Conservation (phyloP, 1,284 basidiomycete species). For the Sporisorium exsertum region DNA sequence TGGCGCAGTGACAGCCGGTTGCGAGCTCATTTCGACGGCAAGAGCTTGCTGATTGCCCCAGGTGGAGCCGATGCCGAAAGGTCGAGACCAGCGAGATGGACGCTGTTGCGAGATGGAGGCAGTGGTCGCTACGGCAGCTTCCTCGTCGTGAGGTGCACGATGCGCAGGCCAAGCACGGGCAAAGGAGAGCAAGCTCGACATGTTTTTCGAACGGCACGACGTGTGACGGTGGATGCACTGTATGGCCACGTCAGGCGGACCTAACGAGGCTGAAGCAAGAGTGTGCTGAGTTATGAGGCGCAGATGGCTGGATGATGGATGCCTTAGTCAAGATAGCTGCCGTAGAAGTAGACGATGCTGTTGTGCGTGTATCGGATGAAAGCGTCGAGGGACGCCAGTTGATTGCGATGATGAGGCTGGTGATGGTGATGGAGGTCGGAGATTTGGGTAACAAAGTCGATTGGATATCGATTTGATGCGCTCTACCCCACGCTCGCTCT, state of each 20-base stretch:
- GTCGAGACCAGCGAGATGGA: slow-evolving; percentile 21
- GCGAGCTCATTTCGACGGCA: slow-evolving; percentile 30
- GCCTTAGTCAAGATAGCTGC: too few relatives aligned
- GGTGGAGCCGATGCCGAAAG: slow-evolving; percentile 18
- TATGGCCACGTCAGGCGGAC: not conserved
- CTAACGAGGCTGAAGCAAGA: not conserved
- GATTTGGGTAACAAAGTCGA: not conserved
- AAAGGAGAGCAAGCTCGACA: slow-evolving; percentile 38
- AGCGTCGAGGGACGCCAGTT: not conserved
- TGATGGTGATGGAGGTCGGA: not conserved
- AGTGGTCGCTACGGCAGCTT: slow-evolving; percentile 18
- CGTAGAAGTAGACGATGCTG: not conserved
- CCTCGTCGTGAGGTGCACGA: slow-evolving; percentile 23
- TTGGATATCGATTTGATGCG: not conserved
- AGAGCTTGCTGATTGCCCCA: slow-evolving; percentile 6
- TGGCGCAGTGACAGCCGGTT: not conserved
- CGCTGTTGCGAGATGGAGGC: slow-evolving; percentile 7
- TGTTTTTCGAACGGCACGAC: not conserved
- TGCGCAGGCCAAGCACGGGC: slow-evolving; percentile 23
- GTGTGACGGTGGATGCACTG: not conserved
- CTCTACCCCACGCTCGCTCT: slow-evolving; percentile 1
- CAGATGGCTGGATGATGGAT: not conserved
- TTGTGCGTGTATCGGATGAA: not conserved
- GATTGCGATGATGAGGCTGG: not conserved
- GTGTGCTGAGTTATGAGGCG: not conserved